phyloP scores from a whole-genome alignment of 2,329 filamentous ascomycete species.

The Fusarium drepaniforme region DNA sequence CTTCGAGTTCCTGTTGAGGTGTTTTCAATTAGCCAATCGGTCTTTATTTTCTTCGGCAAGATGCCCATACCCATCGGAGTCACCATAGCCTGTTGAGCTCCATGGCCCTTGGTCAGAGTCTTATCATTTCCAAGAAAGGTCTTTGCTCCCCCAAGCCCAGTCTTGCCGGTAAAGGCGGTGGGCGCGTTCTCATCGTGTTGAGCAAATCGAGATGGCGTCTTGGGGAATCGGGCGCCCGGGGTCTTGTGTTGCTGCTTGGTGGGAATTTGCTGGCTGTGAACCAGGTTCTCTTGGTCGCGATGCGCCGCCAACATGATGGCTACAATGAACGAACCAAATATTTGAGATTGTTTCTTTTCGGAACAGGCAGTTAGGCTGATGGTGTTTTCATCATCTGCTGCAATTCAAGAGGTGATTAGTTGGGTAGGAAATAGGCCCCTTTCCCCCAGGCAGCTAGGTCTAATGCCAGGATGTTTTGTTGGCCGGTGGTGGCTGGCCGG shows the following conservation, averaged over 20 bases:
- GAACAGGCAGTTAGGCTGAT: constrained; percentile 19
- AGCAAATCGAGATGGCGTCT: constrained; percentile 83
- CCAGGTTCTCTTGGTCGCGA: constrained; percentile 89
- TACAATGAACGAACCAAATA: constrained; percentile 21
- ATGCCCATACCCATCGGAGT: constrained; percentile 82
- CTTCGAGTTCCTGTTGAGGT: constrained; percentile 58
- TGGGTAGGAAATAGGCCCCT: constrained; percentile 28
- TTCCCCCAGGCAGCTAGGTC: constrained; percentile 15
- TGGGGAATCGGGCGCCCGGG: constrained; percentile 79
- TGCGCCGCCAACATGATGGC: constrained; percentile 78
- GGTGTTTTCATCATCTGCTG: constrained; percentile 19
- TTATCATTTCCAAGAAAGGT: constrained; percentile 67
- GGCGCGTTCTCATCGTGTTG: constrained; percentile 86
- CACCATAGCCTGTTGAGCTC: constrained; percentile 69
- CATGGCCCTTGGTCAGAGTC: constrained; percentile 60
- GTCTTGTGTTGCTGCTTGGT: constrained; percentile 87
- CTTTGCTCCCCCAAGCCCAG: constrained; percentile 62
- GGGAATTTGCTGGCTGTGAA: constrained; percentile 79
- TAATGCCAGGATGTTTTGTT: constrained; percentile 38
- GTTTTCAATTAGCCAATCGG: constrained; percentile 19
- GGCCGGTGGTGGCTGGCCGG: constrained; percentile 43
- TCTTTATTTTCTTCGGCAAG: neutral
- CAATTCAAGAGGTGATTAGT: constrained; percentile 34
- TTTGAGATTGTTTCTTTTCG: constrained; percentile 20
- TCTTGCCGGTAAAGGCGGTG: constrained; percentile 53